phyloP scores from a whole-genome alignment of 805 yeast species.

The Candida taoyuanica region DNA sequence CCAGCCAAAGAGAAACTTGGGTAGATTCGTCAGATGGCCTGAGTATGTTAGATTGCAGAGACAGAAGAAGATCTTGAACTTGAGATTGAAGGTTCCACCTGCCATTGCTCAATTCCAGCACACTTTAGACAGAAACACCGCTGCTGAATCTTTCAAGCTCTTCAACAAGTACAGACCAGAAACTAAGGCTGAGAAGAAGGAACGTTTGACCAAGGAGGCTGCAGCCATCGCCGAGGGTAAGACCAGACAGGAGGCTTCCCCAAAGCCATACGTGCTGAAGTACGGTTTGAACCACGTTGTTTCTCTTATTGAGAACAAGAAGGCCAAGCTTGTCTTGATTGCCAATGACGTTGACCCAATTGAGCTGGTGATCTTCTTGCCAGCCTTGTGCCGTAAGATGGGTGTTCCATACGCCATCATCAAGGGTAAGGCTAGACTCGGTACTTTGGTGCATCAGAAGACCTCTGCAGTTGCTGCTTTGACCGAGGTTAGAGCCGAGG shows the following conservation, averaged over 20 bases:
- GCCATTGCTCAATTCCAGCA: constrained; percentile 95
- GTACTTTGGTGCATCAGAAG: constrained; percentile 96
- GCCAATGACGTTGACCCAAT: constrained; percentile 99
- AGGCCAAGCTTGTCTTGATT: constrained; percentile 93
- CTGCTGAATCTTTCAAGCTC: constrained; percentile 93
- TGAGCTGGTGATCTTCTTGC: constrained; percentile 94
- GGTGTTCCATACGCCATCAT: constrained; percentile 98
- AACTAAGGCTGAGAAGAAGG: constrained; percentile 96
- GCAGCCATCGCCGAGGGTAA: constrained; percentile 98
- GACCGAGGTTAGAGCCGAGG: constrained; percentile 92
- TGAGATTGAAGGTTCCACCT: constrained; percentile 99
- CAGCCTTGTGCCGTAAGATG: constrained; percentile 99
- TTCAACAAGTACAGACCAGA: constrained; percentile 99
- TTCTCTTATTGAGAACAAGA: constrained; percentile 95
- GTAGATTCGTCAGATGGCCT: constrained; percentile 99
- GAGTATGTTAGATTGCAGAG: constrained; percentile 97
- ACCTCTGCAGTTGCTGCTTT: constrained; percentile 96
- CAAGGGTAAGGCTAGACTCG: constrained; percentile 98
- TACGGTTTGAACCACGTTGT: constrained; percentile 99
- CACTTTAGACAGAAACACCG: constrained; percentile 98
- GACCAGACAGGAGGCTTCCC: constrained; percentile 92
- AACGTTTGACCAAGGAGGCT: constrained; percentile 97
- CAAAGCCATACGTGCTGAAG: constrained; percentile 95
- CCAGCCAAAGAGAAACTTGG: constrained; percentile 93
- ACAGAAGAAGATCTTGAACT: constrained; percentile 92